A percentile compares a stretch with the other conserved stretches of the same genome.
These are phyloP conservation scores for Ganoderma lingzhi DNA, from an alignment of 1,284 basidiomycete genomes.

Conservation along the genomic window DNA sequence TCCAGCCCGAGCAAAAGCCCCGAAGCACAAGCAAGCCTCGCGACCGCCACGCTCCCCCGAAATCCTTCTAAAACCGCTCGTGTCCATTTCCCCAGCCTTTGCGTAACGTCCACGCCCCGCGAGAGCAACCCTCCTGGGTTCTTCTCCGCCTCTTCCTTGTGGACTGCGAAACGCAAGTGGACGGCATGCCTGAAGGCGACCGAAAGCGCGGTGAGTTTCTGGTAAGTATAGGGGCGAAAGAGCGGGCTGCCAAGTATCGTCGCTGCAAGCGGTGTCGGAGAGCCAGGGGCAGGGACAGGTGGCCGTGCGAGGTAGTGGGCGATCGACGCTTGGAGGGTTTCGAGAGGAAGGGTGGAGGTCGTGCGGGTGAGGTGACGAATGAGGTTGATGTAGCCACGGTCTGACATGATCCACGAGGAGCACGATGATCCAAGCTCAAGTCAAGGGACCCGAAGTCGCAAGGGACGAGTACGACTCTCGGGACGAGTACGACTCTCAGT, in stretches of 20 bases:
- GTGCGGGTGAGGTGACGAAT: constrained; percentile 64
- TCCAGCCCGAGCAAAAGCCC: constrained; percentile 72
- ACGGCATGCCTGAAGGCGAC: constrained; percentile 70
- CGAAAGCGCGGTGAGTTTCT: constrained; percentile 60
- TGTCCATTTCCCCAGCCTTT: constrained; percentile 60
- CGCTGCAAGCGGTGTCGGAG: constrained; percentile 73
- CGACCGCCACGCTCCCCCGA: constrained; percentile 65
- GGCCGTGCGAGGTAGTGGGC: constrained; percentile 66
- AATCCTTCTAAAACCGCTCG: constrained; percentile 66
- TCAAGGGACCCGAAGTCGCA: no score
- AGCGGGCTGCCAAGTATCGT: constrained; percentile 69
- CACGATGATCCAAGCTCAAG: no score
- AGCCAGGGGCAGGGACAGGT: constrained; percentile 46
- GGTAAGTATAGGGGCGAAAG: constrained; percentile 51
- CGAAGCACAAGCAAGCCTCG: constrained; percentile 64
- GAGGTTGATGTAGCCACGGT: constrained; percentile 59
- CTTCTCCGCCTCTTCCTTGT: constrained; percentile 45
- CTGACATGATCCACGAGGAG: constrained; percentile 31
- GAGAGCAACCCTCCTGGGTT: constrained; percentile 48
- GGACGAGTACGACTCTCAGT: not conserved
- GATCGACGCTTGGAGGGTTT: constrained; percentile 65
- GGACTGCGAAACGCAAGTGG: constrained; percentile 58
- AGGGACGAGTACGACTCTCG: not conserved
- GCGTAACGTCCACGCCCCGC: constrained; percentile 48
- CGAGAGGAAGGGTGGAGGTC: constrained; percentile 53